phyloP scores from a whole-genome alignment of 1,139 yeast species.

The Blastobotrys illinoisensis region DNA sequence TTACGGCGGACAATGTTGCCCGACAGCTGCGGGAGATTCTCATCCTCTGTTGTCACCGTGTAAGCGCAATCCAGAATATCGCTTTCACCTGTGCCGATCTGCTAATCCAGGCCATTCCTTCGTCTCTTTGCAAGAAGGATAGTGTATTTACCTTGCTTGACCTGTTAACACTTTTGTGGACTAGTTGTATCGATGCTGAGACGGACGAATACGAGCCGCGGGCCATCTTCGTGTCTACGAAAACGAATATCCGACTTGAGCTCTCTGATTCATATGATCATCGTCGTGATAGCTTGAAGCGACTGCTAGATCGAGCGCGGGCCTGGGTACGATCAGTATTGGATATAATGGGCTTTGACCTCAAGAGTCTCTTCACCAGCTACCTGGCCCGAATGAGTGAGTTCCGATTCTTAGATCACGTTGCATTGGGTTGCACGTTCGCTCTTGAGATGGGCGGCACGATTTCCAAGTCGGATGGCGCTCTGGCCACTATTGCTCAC shows the following conservation, averaged over 20 bases:
- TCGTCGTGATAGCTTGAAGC: slow-evolving; percentile 62
- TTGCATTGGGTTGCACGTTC: slow-evolving; percentile 79
- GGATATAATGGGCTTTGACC: slow-evolving; percentile 58
- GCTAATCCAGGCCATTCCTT: slow-evolving; percentile 65
- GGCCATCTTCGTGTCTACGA: slow-evolving; percentile 56
- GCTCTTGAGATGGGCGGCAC: slow-evolving; percentile 85
- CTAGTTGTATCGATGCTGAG: slow-evolving; percentile 82
- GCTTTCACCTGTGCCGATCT: slow-evolving; percentile 77
- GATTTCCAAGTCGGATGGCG: slow-evolving; percentile 53
- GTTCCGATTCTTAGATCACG: slow-evolving; percentile 31
- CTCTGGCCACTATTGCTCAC: slow-evolving; percentile 23
- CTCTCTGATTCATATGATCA: slow-evolving; percentile 76
- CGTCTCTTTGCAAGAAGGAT: slow-evolving; percentile 67
- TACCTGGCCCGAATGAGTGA: slow-evolving; percentile 52
- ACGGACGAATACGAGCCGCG: slow-evolving; percentile 81
- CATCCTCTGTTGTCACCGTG: slow-evolving; percentile 70
- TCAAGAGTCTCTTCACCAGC: slow-evolving; percentile 70
- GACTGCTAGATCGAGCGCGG: slow-evolving; percentile 54
- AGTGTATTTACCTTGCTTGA: slow-evolving; percentile 79
- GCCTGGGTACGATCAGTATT: slow-evolving; percentile 60
- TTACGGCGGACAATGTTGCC: slow-evolving; percentile 53
- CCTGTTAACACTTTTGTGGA: slow-evolving; percentile 67
- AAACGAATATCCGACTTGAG: slow-evolving; percentile 50
- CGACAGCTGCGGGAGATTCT: slow-evolving; percentile 65
- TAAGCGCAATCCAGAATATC: slow-evolving; percentile 67